Evolutionary conservation across 129 eudicot genomes (phyloP).

Genomic region (Helianthus annuus): HanXRQr2.0-SUNRISE NC_035449.2:147543533-147544032

Average conservation of each 20-base stretch:
- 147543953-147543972: conserved; percentile 86
- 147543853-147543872: too few relatives aligned
- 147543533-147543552: conserved; percentile 93
- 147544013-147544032: conserved; percentile 83
- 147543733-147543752: too few relatives aligned
- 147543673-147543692: too few relatives aligned
- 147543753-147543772: too few relatives aligned
- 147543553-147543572: conserved; percentile 98
- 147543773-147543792: too few relatives aligned
- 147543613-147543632: conserved; percentile 34
- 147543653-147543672: not conserved
- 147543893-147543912: too few relatives aligned
- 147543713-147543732: too few relatives aligned
- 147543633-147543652: not conserved
- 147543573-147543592: conserved; percentile 92
- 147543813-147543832: too few relatives aligned
- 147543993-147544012: conserved; percentile 87
- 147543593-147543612: conserved; percentile 93
- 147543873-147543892: too few relatives aligned
- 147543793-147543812: too few relatives aligned
- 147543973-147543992: conserved; percentile 88
- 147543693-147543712: too few relatives aligned
- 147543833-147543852: too few relatives aligned
- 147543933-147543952: conserved; percentile 64
- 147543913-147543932: not conserved